These are phyloP conservation scores for Starmerella stellata DNA, from an alignment of 805 yeast genomes.

Conservation along the genomic window DNA sequence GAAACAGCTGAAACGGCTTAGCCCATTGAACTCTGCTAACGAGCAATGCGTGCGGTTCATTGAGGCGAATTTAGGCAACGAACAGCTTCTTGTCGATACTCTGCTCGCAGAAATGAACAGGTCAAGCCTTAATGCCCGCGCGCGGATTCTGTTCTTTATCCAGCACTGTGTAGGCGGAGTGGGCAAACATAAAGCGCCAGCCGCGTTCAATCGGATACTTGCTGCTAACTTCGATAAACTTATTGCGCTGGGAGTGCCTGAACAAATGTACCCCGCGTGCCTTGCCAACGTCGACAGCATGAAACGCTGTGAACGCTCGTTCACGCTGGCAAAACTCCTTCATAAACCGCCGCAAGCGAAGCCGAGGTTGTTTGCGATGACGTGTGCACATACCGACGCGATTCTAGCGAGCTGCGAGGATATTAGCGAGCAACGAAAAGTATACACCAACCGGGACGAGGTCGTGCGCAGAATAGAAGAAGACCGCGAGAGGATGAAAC, in stretches of 20 bases:
- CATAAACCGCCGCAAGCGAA: not conserved
- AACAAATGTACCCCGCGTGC: conserved; percentile 14
- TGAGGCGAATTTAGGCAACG: conserved; percentile 30
- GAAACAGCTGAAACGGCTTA: conserved; percentile 43
- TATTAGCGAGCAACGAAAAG: not conserved
- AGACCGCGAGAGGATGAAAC: conserved; percentile 73
- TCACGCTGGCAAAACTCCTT: not conserved
- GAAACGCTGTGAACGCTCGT: conserved; percentile 6
- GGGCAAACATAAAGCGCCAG: conserved; percentile 5
- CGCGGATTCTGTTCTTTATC: conserved; percentile 51
- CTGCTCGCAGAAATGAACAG: conserved; percentile 40
- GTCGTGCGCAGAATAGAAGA: conserved; percentile 70
- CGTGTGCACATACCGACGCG: not conserved
- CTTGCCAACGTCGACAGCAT: conserved; percentile 16
- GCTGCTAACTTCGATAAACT: conserved; percentile 7
- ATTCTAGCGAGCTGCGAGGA: not conserved
- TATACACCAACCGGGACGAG: conserved; percentile 26
- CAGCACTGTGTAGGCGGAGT: conserved; percentile 33
- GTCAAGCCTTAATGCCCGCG: conserved; percentile 34
- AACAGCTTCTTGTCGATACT: conserved; percentile 52
- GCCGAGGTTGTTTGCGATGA: not conserved
- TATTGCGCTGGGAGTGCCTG: conserved; percentile 16
- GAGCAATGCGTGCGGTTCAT: conserved; percentile 19
- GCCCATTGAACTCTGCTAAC: conserved; percentile 33
- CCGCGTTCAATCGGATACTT: conserved; percentile 3